phyloP scores from a whole-genome alignment of 106 monocot genomes.

The Dioscorea zingiberensis region DNA sequence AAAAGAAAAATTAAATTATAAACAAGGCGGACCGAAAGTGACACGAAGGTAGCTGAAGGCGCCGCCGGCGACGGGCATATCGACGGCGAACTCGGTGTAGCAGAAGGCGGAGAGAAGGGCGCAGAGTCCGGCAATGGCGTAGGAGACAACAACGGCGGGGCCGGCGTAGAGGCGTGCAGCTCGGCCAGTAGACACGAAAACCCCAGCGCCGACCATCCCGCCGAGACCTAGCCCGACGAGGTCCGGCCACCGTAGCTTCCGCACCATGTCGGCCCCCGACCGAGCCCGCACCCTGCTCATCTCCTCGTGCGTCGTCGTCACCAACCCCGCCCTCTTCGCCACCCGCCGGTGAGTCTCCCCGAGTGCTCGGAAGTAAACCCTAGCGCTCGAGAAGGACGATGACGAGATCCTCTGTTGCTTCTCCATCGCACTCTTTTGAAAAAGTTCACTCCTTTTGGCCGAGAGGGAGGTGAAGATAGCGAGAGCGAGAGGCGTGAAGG shows the following conservation, averaged over 20 bases:
- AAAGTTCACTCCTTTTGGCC: not conserved
- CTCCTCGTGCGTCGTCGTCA: conserved; percentile 69
- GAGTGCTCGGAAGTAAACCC: conserved; percentile 56
- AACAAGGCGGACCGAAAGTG: conserved; percentile 59
- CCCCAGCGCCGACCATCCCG: conserved; percentile 95
- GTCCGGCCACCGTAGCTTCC: conserved; percentile 70
- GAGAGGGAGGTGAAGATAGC: not conserved
- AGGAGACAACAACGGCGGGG: conserved; percentile 71
- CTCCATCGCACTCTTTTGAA: conserved; percentile 1
- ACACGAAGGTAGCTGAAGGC: conserved; percentile 94
- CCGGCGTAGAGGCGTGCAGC: conserved; percentile 67
- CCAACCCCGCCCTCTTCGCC: conserved; percentile 38
- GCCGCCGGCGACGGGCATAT: conserved; percentile 93
- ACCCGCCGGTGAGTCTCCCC: conserved; percentile 50
- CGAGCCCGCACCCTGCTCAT: conserved; percentile 77
- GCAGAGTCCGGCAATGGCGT: conserved; percentile 94
- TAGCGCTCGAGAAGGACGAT: conserved; percentile 52
- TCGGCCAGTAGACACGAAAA: conserved; percentile 74
- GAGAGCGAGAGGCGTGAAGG: not conserved
- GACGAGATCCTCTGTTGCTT: not conserved
- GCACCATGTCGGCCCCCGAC: conserved; percentile 64
- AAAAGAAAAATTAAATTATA: not conserved
- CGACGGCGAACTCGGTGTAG: conserved; percentile 98
- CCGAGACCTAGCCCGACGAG: conserved; percentile 79
- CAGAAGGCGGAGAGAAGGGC: conserved; percentile 95